A percentile compares a stretch with the other conserved stretches of the same genome.
phyloP scores from a whole-genome alignment of 345 rosid genomes.

The Mangifera indica region DNA sequence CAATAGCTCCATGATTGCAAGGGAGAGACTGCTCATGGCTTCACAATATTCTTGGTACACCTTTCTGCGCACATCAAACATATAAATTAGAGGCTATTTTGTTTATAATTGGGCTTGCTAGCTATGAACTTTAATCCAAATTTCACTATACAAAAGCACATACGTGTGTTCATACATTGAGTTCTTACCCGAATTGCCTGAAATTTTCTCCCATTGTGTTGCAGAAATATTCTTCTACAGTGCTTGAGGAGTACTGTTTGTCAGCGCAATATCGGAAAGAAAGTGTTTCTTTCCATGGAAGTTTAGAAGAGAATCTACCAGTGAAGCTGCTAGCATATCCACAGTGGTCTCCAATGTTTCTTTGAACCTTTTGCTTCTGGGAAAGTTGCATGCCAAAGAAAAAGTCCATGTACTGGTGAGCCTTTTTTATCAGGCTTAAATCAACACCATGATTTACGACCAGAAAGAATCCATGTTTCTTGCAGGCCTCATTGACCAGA shows the following conservation, averaged over 20 bases:
- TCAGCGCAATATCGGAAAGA: constrained; percentile 57
- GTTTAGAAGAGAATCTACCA: constrained; percentile 71
- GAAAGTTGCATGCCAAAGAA: constrained; percentile 56
- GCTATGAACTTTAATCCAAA: too few relatives aligned
- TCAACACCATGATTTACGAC: constrained; percentile 77
- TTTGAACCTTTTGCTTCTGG: constrained; percentile 63
- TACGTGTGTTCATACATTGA: too few relatives aligned
- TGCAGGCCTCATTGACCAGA: constrained; percentile 62
- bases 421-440: constrained; percentile 41
- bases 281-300: constrained; percentile 95
- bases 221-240: constrained; percentile 48
- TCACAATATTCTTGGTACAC: constrained; percentile 58
- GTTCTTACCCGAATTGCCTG: constrained; percentile 56
- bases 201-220: constrained; percentile 59
- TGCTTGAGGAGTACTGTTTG: constrained; percentile 11
- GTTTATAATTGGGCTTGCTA: too few relatives aligned
- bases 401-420: constrained; percentile 42
- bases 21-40: constrained; percentile 45
- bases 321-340: constrained; percentile 91
- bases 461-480: constrained; percentile 75
- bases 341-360: constrained; percentile 57
- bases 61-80: constrained; percentile 28
- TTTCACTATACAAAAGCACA: too few relatives aligned
- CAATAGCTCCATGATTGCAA: constrained; percentile 54
- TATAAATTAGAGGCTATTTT: too few relatives aligned